Base-by-base conservation (phyloP, 768 basidiomycete species). In the Leccinum disarticulatum region DNA sequence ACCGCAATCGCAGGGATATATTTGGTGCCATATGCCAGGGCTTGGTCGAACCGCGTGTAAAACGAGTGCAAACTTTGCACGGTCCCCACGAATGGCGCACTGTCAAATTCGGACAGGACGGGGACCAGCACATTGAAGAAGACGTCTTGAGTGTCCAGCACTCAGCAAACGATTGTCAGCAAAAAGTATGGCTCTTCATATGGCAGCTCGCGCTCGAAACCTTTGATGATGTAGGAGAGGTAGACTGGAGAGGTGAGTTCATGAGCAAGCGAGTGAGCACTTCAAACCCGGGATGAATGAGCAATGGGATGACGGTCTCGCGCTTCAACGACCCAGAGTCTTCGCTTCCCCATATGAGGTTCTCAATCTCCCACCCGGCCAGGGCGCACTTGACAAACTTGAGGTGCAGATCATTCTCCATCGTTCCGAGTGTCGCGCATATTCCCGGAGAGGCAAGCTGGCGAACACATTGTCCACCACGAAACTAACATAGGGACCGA, bases 91-190 rank as follows among this genome's bases (percentile, higher is more conserved):
- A 87, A 69, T 0, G 82, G 71, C 0, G 82, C 71, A 60, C 81
- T 83, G 61, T 84, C 84, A 59, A 86, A 79, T 56, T 92, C 88
- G n/a, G 83, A 77, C 8, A 95, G 81, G 19, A 89, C 75, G 2
- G 93, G 93, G 3, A 96, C 76, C 52, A 96, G 83, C 27, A 95
- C 87, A 56, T 97, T 94, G 47, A 95, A 79, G 79, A 95, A 97
- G 57, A 93, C 82, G 53, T 90, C 87, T 68, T 98, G 95, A 28
- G 93, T 81, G 62, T 94, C 91, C 58, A 98, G 77, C 0, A 90
- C 81, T 1, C 94, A 87, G 61, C 87, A 83, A 15, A 93, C 79
- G 62, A 96, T 92, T 4, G 91, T 90, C 51, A 80, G 82, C 35
- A 82, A 81, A 76, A 91, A 91, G 69, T 81, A 86, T 0, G 87